Conservation (phyloP, 1,284 basidiomycete genomes). For the Exobasidium rhododendri region DNA sequence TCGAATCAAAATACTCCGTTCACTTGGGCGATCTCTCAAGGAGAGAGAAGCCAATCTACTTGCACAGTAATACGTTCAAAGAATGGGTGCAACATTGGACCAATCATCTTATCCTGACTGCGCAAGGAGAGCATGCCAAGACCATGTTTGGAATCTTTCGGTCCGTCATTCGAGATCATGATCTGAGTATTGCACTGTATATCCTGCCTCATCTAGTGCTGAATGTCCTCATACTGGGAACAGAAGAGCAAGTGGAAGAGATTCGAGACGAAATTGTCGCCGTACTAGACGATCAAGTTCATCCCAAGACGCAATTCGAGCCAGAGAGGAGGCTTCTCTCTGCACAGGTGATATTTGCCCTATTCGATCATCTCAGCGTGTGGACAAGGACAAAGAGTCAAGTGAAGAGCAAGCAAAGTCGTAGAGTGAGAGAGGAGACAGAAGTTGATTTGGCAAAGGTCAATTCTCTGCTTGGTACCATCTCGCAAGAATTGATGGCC, state of each 20-base stretch:
- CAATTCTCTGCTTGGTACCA: conserved; percentile 74
- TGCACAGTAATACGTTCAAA: conserved; percentile 72
- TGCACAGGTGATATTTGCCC: conserved; percentile 82
- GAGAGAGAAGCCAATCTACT: conserved; percentile 62
- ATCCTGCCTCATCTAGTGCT: conserved; percentile 88
- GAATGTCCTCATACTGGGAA: conserved; percentile 76
- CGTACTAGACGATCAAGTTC: conserved; percentile 82
- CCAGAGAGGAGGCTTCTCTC: conserved; percentile 43
- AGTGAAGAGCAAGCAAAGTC: conserved; percentile 23
- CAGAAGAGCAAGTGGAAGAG: conserved; percentile 60
- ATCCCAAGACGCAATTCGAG: conserved; percentile 29
- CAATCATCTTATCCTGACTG: conserved; percentile 68
- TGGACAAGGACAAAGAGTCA: conserved; percentile 67
- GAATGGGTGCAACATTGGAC: conserved; percentile 96
- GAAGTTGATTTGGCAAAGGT: conserved; percentile 56
- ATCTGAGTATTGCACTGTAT: conserved; percentile 84
- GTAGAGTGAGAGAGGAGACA: conserved; percentile 23
- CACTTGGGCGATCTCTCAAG: conserved; percentile 28
- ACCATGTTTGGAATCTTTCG: conserved; percentile 77
- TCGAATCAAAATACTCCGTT: conserved; percentile 47
- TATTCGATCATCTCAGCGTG: conserved; percentile 90
- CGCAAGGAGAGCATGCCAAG: conserved; percentile 57
- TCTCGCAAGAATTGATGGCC: conserved; percentile 85
- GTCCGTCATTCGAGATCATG: conserved; percentile 76
- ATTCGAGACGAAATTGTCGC: conserved; percentile 75